Percentiles rank a stretch among this genome's conserved stretches.
Conservation (phyloP, 306 rosid genomes). For the Purshia tridentata region DNA sequence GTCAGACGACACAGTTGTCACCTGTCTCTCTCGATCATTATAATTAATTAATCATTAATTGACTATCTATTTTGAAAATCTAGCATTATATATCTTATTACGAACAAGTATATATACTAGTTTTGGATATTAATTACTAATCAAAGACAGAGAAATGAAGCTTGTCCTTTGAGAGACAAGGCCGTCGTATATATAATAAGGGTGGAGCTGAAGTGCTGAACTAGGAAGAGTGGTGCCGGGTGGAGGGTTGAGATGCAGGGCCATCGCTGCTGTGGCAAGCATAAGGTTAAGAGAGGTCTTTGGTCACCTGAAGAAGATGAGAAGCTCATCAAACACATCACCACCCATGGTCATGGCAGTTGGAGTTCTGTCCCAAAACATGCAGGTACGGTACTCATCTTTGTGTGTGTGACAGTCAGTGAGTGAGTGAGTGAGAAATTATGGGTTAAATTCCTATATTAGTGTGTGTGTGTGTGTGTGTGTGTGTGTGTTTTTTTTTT, state of each 20-base stretch:
- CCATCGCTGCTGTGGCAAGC: constrained; percentile 51
- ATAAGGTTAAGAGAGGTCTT: constrained; percentile 53
- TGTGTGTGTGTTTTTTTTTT: not conserved
- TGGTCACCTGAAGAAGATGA: constrained; percentile 70
- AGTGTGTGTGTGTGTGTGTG: no score
- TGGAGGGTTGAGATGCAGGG: constrained; percentile 17
- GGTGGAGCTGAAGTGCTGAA: not conserved
- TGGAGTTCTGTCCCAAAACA: constrained; percentile 62
- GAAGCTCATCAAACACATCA: constrained; percentile 44
- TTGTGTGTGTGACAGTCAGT: not conserved
- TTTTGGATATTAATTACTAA: not conserved
- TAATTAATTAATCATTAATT: constrained; percentile 4
- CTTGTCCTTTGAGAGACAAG: constrained; percentile 15
- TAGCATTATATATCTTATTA: not conserved
- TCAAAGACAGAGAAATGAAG: constrained; percentile 1
- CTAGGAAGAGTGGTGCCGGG: not conserved
- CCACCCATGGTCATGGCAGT: constrained; percentile 48
- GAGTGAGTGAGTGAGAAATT: not conserved
- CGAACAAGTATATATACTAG: not conserved
- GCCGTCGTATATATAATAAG: constrained; percentile 7
- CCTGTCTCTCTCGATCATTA: not conserved
- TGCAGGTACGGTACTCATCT: constrained; percentile 31
- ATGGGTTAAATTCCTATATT: not conserved
- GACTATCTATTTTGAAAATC: not conserved
- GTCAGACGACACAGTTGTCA: not conserved